These are phyloP conservation scores for Sarcodon aspratus DNA, from an alignment of 768 basidiomycete species.

Conservation along the genomic window DNA sequence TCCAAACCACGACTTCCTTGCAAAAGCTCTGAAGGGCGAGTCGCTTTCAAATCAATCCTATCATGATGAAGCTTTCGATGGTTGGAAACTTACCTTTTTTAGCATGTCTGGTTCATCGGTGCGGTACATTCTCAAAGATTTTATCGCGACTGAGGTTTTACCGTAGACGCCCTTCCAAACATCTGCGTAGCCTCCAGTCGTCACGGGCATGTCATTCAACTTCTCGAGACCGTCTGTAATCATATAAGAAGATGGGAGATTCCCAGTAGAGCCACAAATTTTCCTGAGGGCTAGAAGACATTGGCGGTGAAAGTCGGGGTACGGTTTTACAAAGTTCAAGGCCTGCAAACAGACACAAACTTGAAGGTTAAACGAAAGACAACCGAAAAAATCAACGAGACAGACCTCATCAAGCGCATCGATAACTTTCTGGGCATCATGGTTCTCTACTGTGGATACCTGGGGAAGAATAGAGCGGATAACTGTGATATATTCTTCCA, in stretches of 20 bases:
- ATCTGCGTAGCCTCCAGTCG: not conserved
- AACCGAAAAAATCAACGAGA: too few relatives aligned
- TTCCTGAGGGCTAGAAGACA: not conserved
- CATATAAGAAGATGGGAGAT: not conserved
- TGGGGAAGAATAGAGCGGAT: too few relatives aligned
- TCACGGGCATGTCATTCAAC: not conserved
- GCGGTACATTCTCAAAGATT: not conserved
- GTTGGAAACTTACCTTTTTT: not conserved
- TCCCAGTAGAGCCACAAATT: not conserved
- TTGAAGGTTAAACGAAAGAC: too few relatives aligned
- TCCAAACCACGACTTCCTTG: slow-evolving; percentile 4
- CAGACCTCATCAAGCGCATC: too few relatives aligned
- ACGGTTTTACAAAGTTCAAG: too few relatives aligned
- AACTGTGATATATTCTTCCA: too few relatives aligned
- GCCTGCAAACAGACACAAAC: too few relatives aligned
- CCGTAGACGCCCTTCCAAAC: not conserved
- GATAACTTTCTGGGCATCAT: too few relatives aligned
- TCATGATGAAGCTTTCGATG: not conserved
- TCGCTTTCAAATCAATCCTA: not conserved
- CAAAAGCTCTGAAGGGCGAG: not conserved
- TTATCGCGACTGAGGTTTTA: not conserved
- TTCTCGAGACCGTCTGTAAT: not conserved
- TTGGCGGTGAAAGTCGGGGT: too few relatives aligned
- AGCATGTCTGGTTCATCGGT: not conserved
- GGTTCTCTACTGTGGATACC: too few relatives aligned